Percentiles rank a stretch among this genome's conserved stretches.
phyloP scores from a whole-genome alignment of 2,329 filamentous ascomycete genomes.

The Ploettnerulaceae sp. region DNA sequence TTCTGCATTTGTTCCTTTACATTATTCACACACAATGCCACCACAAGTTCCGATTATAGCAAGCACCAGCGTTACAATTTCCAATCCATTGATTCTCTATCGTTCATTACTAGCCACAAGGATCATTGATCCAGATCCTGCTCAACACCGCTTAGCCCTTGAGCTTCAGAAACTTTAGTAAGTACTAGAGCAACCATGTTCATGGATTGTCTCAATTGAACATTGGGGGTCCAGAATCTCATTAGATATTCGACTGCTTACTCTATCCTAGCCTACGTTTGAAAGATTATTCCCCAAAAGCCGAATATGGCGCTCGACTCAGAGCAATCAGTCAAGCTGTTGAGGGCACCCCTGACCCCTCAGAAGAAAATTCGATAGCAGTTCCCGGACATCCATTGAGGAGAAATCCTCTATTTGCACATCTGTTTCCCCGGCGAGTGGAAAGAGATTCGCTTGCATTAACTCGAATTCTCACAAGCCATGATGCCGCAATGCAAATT shows the following conservation, averaged over 20 bases:
- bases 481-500: conserved; percentile 67
- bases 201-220: neutral
- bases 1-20: conserved; percentile 5
- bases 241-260: neutral
- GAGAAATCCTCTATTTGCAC: conserved; percentile 53
- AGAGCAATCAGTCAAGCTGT: conserved; percentile 52
- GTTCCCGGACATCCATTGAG: conserved; percentile 51
- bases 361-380: conserved; percentile 41
- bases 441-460: conserved; percentile 57
- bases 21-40: conserved; percentile 25
- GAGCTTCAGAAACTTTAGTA: conserved; percentile 74
- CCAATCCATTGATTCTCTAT: conserved; percentile 74
- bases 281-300: conserved; percentile 71
- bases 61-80: conserved; percentile 50
- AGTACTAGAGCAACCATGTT: neutral
- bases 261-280: conserved; percentile 40
- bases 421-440: conserved; percentile 53
- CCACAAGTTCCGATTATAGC: conserved; percentile 33
- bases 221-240: neutral
- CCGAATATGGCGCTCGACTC: conserved; percentile 64
- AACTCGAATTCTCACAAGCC: conserved; percentile 61
- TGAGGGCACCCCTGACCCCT: conserved; percentile 15
- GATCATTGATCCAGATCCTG: conserved; percentile 61
- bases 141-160: conserved; percentile 67
- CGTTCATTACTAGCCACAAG: conserved; percentile 60